Evolutionary conservation across 2,329 filamentous ascomycete species (phyloP).

Genomic region (Epichloe sp.): DNA sequence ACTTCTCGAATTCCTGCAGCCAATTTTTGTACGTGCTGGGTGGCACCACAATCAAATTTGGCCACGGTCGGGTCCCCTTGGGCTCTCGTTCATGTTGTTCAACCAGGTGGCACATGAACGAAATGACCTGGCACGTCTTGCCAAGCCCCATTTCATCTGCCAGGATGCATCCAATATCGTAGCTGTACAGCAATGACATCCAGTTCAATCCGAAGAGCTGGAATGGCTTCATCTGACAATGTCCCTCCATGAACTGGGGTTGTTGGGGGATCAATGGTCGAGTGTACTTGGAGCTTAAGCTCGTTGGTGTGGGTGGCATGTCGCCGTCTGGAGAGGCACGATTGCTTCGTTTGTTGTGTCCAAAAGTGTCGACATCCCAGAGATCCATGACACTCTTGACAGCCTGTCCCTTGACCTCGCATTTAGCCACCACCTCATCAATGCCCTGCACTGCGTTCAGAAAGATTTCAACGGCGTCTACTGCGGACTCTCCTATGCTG

Average conservation of each 20-base stretch:
- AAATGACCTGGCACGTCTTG: conserved; percentile 94
- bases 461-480: conserved; percentile 51
- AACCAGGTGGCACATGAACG: conserved; percentile 73
- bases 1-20: conserved; percentile 78
- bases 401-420: conserved; percentile 55
- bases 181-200: conserved; percentile 72
- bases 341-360: conserved; percentile 23
- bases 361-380: conserved; percentile 37
- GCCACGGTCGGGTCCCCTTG: conserved; percentile 35
- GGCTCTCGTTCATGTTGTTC: conserved; percentile 38
- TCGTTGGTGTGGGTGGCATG: conserved; percentile 30
- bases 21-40: conserved; percentile 93
- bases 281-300: conserved; percentile 20
- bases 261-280: conserved; percentile 43
- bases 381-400: conserved; percentile 32
- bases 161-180: conserved; percentile 74
- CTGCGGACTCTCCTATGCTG: conserved; percentile 39
- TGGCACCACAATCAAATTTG: conserved; percentile 79
- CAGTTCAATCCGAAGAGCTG: conserved; percentile 92
- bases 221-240: conserved; percentile 77
- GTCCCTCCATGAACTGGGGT: conserved; percentile 63
- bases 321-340: conserved; percentile 20
- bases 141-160: conserved; percentile 96
- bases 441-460: conserved; percentile 70
- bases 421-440: conserved; percentile 65